Conservation (phyloP, 306 rosid species). For the Trichosanthes cucumerina region DNA sequence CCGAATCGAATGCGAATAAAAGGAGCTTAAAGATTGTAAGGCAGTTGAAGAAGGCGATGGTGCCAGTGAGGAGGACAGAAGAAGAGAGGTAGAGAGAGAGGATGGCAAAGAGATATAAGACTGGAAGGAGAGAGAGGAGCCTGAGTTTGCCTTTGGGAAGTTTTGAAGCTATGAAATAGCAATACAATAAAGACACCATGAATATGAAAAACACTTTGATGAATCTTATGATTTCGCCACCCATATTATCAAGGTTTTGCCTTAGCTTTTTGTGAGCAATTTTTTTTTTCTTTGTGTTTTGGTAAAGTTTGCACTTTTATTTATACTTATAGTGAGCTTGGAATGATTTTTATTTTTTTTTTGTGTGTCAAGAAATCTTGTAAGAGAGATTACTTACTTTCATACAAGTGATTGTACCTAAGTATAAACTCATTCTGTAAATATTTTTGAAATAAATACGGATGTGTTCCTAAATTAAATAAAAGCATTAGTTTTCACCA, state of each 20-base stretch:
- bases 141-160: slow-evolving; percentile 22
- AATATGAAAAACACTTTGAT: slow-evolving; percentile 14
- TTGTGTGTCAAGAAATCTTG: too few relatives aligned
- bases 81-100: slow-evolving; percentile 20
- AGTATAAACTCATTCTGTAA: too few relatives aligned
- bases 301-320: not conserved
- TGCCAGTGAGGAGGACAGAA: slow-evolving; percentile 18
- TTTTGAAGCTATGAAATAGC: slow-evolving; percentile 19
- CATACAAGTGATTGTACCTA: too few relatives aligned
- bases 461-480: too few relatives aligned
- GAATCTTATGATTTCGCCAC: slow-evolving; percentile 12
- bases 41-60: slow-evolving; percentile 20
- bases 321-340: not conserved
- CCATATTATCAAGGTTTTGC: not conserved
- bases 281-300: too few relatives aligned
- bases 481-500: too few relatives aligned
- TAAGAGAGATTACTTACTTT: too few relatives aligned
- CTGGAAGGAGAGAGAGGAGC: slow-evolving; percentile 19
- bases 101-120: slow-evolving; percentile 17
- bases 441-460: too few relatives aligned
- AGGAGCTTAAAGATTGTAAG: slow-evolving; percentile 26
- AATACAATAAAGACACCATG: slow-evolving; percentile 12
- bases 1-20: slow-evolving; percentile 18
- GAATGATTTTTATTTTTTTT: not conserved
- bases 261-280: not conserved